These are phyloP conservation scores for Kwoniella mangroviensis DNA, from an alignment of 768 basidiomycete genomes.

Conservation along the genomic window DNA sequence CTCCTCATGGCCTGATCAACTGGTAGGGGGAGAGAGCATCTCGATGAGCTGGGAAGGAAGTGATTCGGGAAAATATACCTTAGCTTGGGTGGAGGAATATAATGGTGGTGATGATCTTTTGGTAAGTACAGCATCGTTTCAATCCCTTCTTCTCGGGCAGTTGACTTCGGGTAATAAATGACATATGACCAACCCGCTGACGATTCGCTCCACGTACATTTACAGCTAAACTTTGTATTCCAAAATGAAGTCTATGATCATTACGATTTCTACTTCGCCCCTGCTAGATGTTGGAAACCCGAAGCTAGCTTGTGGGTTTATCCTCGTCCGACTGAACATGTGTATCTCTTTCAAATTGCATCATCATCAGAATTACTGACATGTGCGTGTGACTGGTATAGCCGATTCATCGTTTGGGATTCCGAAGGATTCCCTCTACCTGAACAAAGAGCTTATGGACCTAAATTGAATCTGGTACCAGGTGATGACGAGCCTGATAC, in stretches of 20 bases:
- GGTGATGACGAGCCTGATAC: slow-evolving; percentile 1
- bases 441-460: slow-evolving; percentile 15
- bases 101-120: slow-evolving; percentile 12
- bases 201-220: too few species aligned
- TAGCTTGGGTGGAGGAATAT: slow-evolving; percentile 12
- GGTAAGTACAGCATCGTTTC: neutral
- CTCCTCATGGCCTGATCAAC: slow-evolving; percentile 2
- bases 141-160: neutral
- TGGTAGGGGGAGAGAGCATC: slow-evolving; percentile 10
- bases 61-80: slow-evolving; percentile 12
- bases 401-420: slow-evolving; percentile 17
- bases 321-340: neutral
- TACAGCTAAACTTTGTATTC: slow-evolving; percentile 9
- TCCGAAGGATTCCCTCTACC: slow-evolving; percentile 7
- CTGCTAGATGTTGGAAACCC: slow-evolving; percentile 8
- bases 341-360: too few species aligned
- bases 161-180: too few species aligned
- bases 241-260: slow-evolving; percentile 10
- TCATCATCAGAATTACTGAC: neutral
- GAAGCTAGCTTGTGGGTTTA: slow-evolving; percentile 3
- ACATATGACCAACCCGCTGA: too few species aligned
- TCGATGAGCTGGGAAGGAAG: slow-evolving; percentile 10
- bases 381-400: neutral
- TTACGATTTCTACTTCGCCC: slow-evolving; percentile 14
- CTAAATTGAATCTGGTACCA: neutral